Conservation (phyloP, 2,329 filamentous ascomycete species). For the Lanzia echinophila region DNA sequence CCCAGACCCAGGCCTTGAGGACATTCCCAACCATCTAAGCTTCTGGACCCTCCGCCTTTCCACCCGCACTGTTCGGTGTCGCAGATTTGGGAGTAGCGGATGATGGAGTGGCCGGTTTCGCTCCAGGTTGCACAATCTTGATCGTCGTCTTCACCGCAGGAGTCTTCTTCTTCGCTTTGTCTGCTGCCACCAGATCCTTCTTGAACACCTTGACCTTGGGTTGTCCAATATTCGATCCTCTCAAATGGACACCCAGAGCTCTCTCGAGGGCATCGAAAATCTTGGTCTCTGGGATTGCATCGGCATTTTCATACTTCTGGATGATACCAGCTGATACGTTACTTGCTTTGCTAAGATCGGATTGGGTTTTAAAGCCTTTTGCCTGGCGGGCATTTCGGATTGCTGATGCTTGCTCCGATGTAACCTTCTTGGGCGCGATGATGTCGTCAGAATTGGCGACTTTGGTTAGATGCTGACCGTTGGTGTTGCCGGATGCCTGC, state of each 20-base stretch:
- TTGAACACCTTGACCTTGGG: slow-evolving; percentile 66
- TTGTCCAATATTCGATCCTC: slow-evolving; percentile 77
- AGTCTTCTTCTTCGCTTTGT: background rate
- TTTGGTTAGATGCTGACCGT: slow-evolving; percentile 95
- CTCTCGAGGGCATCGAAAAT: too few relatives aligned
- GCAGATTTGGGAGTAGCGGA: background rate
- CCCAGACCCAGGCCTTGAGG: too few relatives aligned
- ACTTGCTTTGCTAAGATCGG: slow-evolving; percentile 77
- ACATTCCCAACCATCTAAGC: background rate
- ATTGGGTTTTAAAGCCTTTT: slow-evolving; percentile 89
- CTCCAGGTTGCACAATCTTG: slow-evolving; percentile 2
- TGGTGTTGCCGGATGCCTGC: slow-evolving; percentile 48
- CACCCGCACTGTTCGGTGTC: background rate
- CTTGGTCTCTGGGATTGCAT: slow-evolving; percentile 34
- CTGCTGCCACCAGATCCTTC: slow-evolving; percentile 13
- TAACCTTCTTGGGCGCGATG: slow-evolving; percentile 91
- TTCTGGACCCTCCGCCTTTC: background rate
- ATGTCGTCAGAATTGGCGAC: slow-evolving; percentile 97
- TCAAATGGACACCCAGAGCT: slow-evolving; percentile 79
- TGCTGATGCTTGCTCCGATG: slow-evolving; percentile 70
- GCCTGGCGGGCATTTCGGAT: slow-evolving; percentile 74
- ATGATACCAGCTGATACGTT: slow-evolving; percentile 78
- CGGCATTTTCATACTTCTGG: too few relatives aligned
- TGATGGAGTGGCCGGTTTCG: background rate
- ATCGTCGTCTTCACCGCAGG: slow-evolving; percentile 15